Conservation (phyloP, 192 early-diverging fungal genomes). For the Piromyces sp. region DNA sequence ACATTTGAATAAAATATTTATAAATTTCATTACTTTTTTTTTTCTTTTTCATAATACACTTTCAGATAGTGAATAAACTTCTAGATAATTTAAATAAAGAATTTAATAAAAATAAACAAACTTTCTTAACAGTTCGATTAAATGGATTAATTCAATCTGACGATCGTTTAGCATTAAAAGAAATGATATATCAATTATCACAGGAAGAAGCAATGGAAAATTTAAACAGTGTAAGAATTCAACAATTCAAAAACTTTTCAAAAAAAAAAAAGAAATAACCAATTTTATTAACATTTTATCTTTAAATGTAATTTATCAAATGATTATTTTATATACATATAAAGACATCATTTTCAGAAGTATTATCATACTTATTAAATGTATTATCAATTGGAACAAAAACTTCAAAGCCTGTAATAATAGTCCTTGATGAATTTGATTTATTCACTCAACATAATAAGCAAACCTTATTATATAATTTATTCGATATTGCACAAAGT, state of each 20-base stretch:
- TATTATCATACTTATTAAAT: conserved; percentile 39
- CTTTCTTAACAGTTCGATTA: not conserved
- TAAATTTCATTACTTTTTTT: no score
- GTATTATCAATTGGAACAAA: conserved; percentile 36
- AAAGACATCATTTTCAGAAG: conserved; percentile 53
- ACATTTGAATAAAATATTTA: no score
- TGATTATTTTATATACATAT: not conserved
- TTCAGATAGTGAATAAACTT: not conserved
- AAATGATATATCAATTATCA: not conserved
- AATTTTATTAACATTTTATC: no score
- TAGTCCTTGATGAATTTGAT: conserved; percentile 89
- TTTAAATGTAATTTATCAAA: no score
- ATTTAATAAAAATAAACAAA: not conserved
- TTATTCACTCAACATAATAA: conserved; percentile 80
- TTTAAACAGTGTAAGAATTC: not conserved
- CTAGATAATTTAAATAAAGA: not conserved
- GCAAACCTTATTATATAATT: conserved; percentile 79
- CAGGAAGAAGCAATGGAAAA: not conserved
- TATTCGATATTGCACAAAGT: conserved; percentile 79
- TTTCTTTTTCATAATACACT: not conserved
- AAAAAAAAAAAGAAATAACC: no score
- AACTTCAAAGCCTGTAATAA: conserved; percentile 47
- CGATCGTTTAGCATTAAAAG: not conserved
- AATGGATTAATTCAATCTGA: not conserved
- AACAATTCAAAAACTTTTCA: no score